phyloP scores from a whole-genome alignment of 1,284 basidiomycete species.

The Amylostereum chailletii region DNA sequence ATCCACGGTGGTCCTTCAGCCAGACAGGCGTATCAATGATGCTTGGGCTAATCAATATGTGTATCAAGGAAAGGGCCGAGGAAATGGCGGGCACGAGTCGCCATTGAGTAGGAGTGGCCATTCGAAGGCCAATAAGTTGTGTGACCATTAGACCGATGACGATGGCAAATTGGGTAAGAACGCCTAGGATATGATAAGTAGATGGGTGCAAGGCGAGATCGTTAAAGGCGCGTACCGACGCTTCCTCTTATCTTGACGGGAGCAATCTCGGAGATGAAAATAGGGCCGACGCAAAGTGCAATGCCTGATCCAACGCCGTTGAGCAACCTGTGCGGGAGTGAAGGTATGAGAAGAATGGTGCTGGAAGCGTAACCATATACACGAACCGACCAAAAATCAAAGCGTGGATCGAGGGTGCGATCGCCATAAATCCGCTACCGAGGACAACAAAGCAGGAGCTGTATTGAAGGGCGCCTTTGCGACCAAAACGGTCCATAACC shows the following conservation, averaged over 20 bases:
- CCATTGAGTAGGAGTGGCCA: conserved; percentile 64
- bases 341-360: neutral
- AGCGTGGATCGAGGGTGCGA: conserved; percentile 47
- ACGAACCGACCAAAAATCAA: conserved; percentile 63
- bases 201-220: conserved; percentile 6
- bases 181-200: conserved; percentile 36
- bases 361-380: conserved; percentile 2
- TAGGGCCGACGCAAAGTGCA: conserved; percentile 79
- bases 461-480: conserved; percentile 51
- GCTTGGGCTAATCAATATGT: conserved; percentile 44
- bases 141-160: conserved; percentile 79
- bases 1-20: conserved; percentile 32
- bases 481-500: conserved; percentile 62
- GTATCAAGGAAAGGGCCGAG: conserved; percentile 45
- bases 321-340: conserved; percentile 19
- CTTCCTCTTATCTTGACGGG: conserved; percentile 67
- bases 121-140: conserved; percentile 55
- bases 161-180: conserved; percentile 83
- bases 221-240: conserved; percentile 38
- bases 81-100: conserved; percentile 68
- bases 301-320: conserved; percentile 78
- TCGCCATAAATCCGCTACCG: conserved; percentile 59
- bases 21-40: conserved; percentile 66
- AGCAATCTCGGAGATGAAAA: conserved; percentile 79
- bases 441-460: conserved; percentile 51